Evolutionary conservation across 768 basidiomycete genomes (phyloP), one percentile per base, ranked within the genome.

Genomic region (Calvatia gigantea): DNA sequence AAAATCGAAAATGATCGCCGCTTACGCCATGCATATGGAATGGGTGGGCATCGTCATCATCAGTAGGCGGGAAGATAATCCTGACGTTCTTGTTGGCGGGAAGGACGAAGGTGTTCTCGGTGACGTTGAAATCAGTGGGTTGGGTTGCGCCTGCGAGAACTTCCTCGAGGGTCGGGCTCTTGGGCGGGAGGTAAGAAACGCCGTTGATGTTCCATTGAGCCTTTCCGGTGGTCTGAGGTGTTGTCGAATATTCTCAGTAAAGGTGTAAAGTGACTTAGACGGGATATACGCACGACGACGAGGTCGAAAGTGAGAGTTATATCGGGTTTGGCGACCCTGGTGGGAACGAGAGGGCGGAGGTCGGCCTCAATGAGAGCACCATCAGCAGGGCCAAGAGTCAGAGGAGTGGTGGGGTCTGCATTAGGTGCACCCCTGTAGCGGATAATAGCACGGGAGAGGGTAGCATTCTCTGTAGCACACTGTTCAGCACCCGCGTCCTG

Each of bases 361-460:
- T 68, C 59, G 0, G 67, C 68, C 59, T 81, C 80, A 62, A 38
- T 69, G 56, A 56, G 61, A 50, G 38, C 69, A 64, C 65, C 61
- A 19, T 57, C 60, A 14, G 61, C 58, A 8, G 61, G 62, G 15
- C 61, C 59, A 0, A 27, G n/a, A 14, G 54, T 55, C 54, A 55
- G 41, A 4, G 54, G 54, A 19, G 74, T 67, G 3, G 65, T 64
- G 1, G 76, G 76, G 27, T 75, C 69, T 6, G 56, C 60, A 29
- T 57, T 11, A 0, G 65, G 65, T n/a, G 77, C 77, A 19, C 73
- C 74, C 1, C 44, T 43, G 58, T 78, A 78, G 25, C 71, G 71
- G 49, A 78, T 58, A 46, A 78, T 70, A 4, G 70, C 76, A 49
- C 59, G 17, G 45, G 61, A 21, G 60, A 65, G 47, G 55, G 64